phyloP scores from a whole-genome alignment of 2,329 filamentous ascomycete genomes.

The Davidsoniella australis region DNA sequence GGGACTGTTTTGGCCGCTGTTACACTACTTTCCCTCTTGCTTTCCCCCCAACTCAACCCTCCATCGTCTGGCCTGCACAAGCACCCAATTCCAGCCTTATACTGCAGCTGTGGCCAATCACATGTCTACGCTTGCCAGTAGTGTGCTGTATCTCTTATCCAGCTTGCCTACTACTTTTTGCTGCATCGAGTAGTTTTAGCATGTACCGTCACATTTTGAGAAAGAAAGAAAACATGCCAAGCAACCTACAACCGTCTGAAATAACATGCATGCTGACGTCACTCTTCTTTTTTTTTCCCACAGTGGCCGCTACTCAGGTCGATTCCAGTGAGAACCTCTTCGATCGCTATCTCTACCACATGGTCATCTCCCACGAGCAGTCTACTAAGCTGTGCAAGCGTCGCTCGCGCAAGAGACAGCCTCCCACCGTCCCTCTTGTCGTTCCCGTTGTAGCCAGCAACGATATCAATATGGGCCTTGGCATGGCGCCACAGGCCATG shows the following conservation, averaged over 20 bases:
- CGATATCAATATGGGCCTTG: background rate
- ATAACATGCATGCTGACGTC: slow-evolving; percentile 2
- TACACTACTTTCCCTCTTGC: background rate
- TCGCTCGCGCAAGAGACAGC: slow-evolving; percentile 10
- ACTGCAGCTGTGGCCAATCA: background rate
- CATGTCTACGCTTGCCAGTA: too few species aligned
- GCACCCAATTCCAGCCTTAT: slow-evolving; percentile 1
- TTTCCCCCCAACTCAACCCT: background rate
- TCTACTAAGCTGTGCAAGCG: slow-evolving; percentile 7
- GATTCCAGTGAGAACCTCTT: slow-evolving; percentile 3
- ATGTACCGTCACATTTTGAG: too few species aligned
- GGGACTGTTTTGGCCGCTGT: background rate
- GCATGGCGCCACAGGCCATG: background rate
- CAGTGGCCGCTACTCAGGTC: slow-evolving; percentile 4
- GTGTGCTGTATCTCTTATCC: too few species aligned
- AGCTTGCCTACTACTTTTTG: too few species aligned
- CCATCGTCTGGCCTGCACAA: background rate
- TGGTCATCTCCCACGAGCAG: slow-evolving; percentile 10
- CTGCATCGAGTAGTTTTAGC: too few species aligned
- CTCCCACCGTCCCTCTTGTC: background rate
- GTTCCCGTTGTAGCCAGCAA: background rate
- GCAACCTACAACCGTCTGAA: background rate
- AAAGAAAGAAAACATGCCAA: too few species aligned
- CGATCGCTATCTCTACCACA: background rate
- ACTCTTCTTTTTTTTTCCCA: background rate